These are phyloP conservation scores for Zancudomyces culisetae DNA, from an alignment of 371 early-diverging fungal genomes.

Conservation along the genomic window DNA sequence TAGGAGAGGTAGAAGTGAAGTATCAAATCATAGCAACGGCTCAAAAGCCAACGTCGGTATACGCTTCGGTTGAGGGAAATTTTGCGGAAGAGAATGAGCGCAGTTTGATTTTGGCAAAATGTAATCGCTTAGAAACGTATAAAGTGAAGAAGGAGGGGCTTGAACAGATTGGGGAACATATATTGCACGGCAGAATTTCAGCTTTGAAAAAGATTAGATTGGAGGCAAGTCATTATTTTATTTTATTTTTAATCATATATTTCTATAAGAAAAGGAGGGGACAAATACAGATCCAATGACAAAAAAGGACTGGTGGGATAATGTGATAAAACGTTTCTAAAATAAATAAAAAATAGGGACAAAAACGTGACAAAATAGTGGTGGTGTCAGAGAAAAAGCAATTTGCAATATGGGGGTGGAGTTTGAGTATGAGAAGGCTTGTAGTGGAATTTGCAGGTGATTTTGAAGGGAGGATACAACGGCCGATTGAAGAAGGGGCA, in stretches of 20 bases:
- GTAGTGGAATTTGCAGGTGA: constrained; percentile 44
- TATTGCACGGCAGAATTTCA: constrained; percentile 1
- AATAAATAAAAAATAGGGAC: too few relatives aligned
- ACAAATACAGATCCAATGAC: too few relatives aligned
- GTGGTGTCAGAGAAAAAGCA: constrained; percentile 3
- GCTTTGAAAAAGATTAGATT: neutral
- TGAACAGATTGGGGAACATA: neutral
- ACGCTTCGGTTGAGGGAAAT: neutral
- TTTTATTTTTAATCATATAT: neutral
- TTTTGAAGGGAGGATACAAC: constrained; percentile 31
- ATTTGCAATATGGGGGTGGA: constrained; percentile 3
- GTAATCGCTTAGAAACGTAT: constrained; percentile 2
- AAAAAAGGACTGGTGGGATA: too few relatives aligned
- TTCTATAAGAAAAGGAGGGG: too few relatives aligned
- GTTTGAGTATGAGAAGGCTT: neutral
- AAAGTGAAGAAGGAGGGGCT: neutral
- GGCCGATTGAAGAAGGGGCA: constrained; percentile 24
- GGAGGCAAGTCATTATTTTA: neutral
- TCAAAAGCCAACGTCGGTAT: constrained; percentile 4
- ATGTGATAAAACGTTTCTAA: too few relatives aligned
- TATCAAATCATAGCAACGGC: constrained; percentile 3
- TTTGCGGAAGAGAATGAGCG: neutral
- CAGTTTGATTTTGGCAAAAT: constrained; percentile 1
- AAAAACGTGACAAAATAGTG: neutral
- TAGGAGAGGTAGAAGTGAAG: too few relatives aligned